phyloP scores from a whole-genome alignment of 768 basidiomycete species.

The Suillus placidus region DNA sequence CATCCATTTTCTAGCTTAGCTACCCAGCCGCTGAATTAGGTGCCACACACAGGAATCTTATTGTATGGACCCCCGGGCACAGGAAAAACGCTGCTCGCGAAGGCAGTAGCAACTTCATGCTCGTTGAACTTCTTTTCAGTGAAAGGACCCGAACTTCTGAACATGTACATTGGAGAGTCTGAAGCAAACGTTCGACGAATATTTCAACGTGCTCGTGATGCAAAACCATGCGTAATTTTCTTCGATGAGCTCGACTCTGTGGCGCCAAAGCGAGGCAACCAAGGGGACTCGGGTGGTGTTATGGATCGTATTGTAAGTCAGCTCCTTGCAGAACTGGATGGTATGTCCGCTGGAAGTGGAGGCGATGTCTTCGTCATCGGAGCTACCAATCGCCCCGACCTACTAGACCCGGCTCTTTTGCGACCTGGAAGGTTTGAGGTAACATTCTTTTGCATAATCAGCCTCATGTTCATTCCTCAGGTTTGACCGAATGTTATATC shows the following conservation, averaged over 20 bases:
- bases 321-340: slow-evolving; percentile 90
- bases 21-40: slow-evolving; percentile 7
- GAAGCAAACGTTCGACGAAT: slow-evolving; percentile 96
- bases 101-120: slow-evolving; percentile 95
- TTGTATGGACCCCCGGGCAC: slow-evolving; percentile 96
- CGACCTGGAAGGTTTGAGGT: slow-evolving; percentile 77
- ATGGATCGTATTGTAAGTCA: slow-evolving; percentile 99
- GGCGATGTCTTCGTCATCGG: slow-evolving; percentile 92
- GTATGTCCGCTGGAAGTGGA: slow-evolving; percentile 70
- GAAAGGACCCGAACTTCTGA: slow-evolving; percentile 93
- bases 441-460: not conserved
- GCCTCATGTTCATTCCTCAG: slow-evolving; percentile 42
- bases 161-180: slow-evolving; percentile 99
- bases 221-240: slow-evolving; percentile 93
- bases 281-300: slow-evolving; percentile 95
- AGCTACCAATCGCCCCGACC: slow-evolving; percentile 92
- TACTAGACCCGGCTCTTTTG: slow-evolving; percentile 86
- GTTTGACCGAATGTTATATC: slow-evolving; percentile 96
- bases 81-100: slow-evolving; percentile 93
- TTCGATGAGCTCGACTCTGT: slow-evolving; percentile 96
- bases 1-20: not conserved
- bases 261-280: slow-evolving; percentile 92
- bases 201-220: slow-evolving; percentile 90
- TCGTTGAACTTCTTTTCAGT: slow-evolving; percentile 97
- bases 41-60: slow-evolving; percentile 63